phyloP scores from a whole-genome alignment of 1,284 basidiomycete genomes.

The Earliella scabrosa region DNA sequence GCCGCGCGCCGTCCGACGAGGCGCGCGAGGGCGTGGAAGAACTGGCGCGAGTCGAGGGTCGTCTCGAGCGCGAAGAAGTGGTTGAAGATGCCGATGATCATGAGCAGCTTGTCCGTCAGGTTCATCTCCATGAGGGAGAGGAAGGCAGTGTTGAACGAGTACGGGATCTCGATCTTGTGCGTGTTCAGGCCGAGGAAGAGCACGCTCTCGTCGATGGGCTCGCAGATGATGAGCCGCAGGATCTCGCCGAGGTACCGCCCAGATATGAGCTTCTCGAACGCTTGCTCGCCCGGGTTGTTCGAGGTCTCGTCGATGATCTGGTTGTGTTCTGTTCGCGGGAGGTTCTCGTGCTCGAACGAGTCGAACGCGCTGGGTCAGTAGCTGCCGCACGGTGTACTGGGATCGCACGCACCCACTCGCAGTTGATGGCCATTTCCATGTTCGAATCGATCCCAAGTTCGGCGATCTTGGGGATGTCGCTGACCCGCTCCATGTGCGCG shows the following conservation, averaged over 20 bases:
- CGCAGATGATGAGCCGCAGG: conserved; percentile 90
- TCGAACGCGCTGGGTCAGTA: conserved; percentile 82
- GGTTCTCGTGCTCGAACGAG: conserved; percentile 93
- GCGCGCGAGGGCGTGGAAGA: conserved; percentile 91
- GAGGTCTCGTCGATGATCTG: conserved; percentile 90
- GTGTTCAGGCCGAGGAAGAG: conserved; percentile 98
- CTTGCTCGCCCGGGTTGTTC: conserved; percentile 97
- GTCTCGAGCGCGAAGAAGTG: conserved; percentile 96
- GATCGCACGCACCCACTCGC: conserved; percentile 81
- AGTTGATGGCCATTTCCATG: conserved; percentile 94
- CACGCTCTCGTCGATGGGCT: conserved; percentile 95
- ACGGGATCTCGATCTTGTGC: conserved; percentile 94
- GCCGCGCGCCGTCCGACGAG: conserved; percentile 92
- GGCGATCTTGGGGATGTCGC: conserved; percentile 79
- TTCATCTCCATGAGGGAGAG: conserved; percentile 97
- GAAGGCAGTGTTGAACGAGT: conserved; percentile 96
- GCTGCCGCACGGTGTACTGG: too few relatives aligned
- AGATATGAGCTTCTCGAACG: conserved; percentile 98
- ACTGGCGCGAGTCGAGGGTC: conserved; percentile 91
- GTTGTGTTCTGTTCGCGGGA: conserved; percentile 95
- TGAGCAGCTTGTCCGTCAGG: conserved; percentile 96
- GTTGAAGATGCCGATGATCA: conserved; percentile 95
- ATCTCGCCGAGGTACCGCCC: conserved; percentile 98
- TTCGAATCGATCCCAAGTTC: conserved; percentile 71
- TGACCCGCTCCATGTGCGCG: conserved; percentile 92